Conservation (phyloP, 345 rosid species). For the Brassica rapa region DNA sequence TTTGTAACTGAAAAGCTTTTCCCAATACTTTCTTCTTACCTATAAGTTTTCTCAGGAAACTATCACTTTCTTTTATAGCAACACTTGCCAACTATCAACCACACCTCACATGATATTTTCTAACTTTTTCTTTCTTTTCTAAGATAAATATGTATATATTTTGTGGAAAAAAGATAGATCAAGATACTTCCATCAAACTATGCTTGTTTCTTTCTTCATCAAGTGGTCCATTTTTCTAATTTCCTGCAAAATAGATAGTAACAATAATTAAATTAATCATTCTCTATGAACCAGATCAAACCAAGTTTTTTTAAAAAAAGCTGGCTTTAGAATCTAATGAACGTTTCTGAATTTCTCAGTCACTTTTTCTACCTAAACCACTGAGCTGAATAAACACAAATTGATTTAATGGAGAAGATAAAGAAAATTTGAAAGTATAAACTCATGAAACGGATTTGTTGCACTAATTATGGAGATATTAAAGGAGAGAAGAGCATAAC, state of each 20-base stretch:
- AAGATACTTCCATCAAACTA: conserved; percentile 1
- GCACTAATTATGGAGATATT: neutral
- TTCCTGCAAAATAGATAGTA: neutral
- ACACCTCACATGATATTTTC: neutral
- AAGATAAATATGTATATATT: neutral
- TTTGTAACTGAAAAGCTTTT: conserved; percentile 14
- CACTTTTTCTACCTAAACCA: neutral
- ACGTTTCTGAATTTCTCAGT: neutral
- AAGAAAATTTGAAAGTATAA: neutral
- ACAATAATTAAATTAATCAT: neutral
- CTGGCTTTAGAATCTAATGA: neutral
- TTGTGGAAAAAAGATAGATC: neutral
- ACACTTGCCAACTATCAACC: neutral
- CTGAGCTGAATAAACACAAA: neutral
- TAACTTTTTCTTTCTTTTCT: neutral
- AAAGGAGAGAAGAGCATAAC: neutral
- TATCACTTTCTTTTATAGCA: conserved; percentile 3
- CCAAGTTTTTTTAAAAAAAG: neutral
- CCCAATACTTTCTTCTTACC: conserved; percentile 14
- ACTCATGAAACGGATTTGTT: neutral
- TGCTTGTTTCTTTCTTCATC: neutral
- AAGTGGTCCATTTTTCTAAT: neutral
- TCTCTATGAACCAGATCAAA: neutral
- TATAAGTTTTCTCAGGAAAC: conserved; percentile 1
- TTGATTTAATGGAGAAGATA: conserved; percentile 3